A percentile compares a stretch with the other conserved stretches of the same genome.
Conservation (phyloP, 1,284 basidiomycete species). For the Taiwanofungus camphoratus region DNA sequence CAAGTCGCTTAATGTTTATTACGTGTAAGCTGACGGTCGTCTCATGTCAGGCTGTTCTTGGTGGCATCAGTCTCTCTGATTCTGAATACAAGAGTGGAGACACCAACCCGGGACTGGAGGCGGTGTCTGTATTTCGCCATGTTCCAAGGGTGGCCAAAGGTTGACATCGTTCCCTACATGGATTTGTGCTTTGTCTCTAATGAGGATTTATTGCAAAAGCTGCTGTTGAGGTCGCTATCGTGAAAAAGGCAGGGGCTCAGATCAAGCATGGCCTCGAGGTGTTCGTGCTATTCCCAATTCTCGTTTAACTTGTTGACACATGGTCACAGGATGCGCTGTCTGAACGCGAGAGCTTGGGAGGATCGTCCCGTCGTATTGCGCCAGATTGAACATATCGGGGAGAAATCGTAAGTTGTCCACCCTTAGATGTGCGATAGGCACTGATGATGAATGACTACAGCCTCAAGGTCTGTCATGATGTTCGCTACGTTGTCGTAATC, state of each 20-base stretch:
- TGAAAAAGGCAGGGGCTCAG: slow-evolving; percentile 53
- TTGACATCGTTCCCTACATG: slow-evolving; percentile 20
- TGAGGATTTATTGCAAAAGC: slow-evolving; percentile 35
- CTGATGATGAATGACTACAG: slow-evolving; percentile 25
- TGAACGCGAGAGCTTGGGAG: slow-evolving; percentile 81
- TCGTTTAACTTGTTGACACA: not conserved
- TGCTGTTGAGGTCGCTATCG: slow-evolving; percentile 65
- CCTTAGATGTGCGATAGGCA: not conserved
- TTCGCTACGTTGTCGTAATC: not conserved
- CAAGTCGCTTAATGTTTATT: not conserved
- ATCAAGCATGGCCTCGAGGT: slow-evolving; percentile 68
- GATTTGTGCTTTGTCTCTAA: not conserved
- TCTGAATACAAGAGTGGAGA: slow-evolving; percentile 64
- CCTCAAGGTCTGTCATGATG: slow-evolving; percentile 41
- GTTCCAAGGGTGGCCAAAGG: slow-evolving; percentile 62
- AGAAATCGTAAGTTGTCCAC: slow-evolving; percentile 68
- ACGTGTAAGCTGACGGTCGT: not conserved
- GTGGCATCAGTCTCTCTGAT: slow-evolving; percentile 60
- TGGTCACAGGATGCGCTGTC: slow-evolving; percentile 55
- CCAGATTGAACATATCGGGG: slow-evolving; percentile 78
- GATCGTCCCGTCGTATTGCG: slow-evolving; percentile 73
- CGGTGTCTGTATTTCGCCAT: slow-evolving; percentile 61
- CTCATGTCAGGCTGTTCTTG: slow-evolving; percentile 67
- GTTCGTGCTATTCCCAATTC: slow-evolving; percentile 32
- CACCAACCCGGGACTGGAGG: slow-evolving; percentile 67